Evolutionary conservation across 2,329 filamentous ascomycete species (phyloP), one percentile per base, ranked within the genome.

Genomic region (Nectriaceae sp.): DNA sequence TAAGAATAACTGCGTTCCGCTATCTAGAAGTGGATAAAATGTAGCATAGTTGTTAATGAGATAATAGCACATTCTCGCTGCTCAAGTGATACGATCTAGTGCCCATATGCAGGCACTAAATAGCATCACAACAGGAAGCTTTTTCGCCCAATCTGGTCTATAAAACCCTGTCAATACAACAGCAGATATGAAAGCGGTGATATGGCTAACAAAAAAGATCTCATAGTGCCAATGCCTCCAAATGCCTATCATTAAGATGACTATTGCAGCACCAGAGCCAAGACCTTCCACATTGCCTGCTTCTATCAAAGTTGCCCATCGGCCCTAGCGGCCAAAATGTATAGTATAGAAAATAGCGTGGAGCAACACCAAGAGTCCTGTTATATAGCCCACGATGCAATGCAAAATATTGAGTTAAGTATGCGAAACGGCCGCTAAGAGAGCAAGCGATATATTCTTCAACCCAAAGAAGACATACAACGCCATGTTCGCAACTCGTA

Each of bases 341-440:
- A 62, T 43, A 0, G 61, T 52, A 46, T 75, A 72, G 0, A 70
- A 50, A 6, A 64, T 54, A 1, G 55, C 63, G 37, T 79, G 76
- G 0, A 75, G 40, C 1, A 73, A 45, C 8, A 67, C 54, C 5
- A 65, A 66, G 0, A 68, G 22, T 3, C 74, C 57, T 1, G 71
- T 70, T 1, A 69, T 65, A 36, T 77, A 78, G 3, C 76, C 76
- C 3, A 69, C 69, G 3, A 73, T 57, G 35, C 72, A 70, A 52
- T 80, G 78, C 4, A 79, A 64, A 2, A 69, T 59, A 38, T 78
- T 78, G 8, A 80, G 66, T 21, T 71, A 65, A 41, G 75, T 74
- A 48, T 79, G 75, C 3, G 75, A 42, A 11, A 40, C 15, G 0
- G 37, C 16, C 2, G 45, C 40, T 1, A 55, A 5, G 3, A 13